Conservation (phyloP, 139 green algal species). For the Pseudopediastrum boryanum region DNA sequence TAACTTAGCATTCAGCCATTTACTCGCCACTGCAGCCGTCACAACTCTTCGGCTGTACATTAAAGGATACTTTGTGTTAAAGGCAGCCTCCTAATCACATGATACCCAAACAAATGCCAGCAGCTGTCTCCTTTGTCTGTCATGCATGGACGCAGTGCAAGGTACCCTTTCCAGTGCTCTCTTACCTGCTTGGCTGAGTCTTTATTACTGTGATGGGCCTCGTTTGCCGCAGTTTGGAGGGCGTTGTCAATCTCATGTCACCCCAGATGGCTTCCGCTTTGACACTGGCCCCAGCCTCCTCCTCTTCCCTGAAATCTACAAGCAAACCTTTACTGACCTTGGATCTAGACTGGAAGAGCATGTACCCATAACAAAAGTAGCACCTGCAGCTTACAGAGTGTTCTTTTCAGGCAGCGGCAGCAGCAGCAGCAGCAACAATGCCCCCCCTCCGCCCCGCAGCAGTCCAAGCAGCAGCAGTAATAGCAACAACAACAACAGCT, state of each 20-base stretch:
- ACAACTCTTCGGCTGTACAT: no score
- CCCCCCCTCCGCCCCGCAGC: background rate
- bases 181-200: background rate
- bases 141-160: background rate
- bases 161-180: background rate
- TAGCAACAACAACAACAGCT: background rate
- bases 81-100: no score
- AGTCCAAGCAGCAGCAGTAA: background rate
- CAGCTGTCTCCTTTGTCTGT: background rate
- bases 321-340: constrained; percentile 66
- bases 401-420: constrained; percentile 59
- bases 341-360: constrained; percentile 57
- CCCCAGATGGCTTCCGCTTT: constrained; percentile 62
- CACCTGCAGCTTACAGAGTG: constrained; percentile 78
- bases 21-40: no score
- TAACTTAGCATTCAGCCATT: no score
- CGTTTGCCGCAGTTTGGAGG: constrained; percentile 53
- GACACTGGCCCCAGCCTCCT: constrained; percentile 83
- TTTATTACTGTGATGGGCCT: background rate
- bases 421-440: background rate
- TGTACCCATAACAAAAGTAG: constrained; percentile 40
- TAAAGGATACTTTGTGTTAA: no score
- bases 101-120: background rate
- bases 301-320: constrained; percentile 80
- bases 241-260: constrained; percentile 40